These are phyloP conservation scores for Thuidium tamariscinum DNA, from an alignment of 225 moss, liverwort and hornwort species.

Conservation along the genomic window DNA sequence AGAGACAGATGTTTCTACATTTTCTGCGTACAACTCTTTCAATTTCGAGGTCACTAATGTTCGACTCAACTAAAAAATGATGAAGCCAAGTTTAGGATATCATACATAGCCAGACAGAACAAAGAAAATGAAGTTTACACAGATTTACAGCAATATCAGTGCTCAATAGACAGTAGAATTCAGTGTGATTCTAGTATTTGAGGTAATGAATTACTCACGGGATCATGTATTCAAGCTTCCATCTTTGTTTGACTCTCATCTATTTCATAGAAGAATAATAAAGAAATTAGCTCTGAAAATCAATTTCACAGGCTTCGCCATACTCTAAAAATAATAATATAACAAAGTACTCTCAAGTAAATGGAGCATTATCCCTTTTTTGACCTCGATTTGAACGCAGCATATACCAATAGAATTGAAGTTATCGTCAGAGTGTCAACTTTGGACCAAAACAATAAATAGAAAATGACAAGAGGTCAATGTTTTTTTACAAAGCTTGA, in stretches of 20 bases:
- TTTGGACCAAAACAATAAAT: neutral
- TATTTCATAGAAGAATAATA: neutral
- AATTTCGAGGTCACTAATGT: neutral
- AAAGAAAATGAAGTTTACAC: neutral
- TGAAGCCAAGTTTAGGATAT: neutral
- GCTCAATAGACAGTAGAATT: neutral
- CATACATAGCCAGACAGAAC: neutral
- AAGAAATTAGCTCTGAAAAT: neutral
- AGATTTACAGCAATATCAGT: neutral
- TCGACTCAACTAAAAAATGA: too few species aligned
- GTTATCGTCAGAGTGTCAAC: neutral
- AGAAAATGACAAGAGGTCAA: neutral
- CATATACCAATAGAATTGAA: neutral
- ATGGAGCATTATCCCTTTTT: neutral
- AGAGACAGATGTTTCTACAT: neutral
- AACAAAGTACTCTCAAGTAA: neutral
- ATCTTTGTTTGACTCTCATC: conserved; percentile 34
- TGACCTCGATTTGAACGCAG: neutral
- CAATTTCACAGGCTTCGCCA: neutral
- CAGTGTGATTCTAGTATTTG: neutral
- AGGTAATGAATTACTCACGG: conserved; percentile 59
- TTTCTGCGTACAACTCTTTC: neutral
- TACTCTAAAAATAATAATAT: neutral
- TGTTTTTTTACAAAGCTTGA: neutral
- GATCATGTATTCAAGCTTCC: conserved; percentile 87